Evolutionary conservation across 1,284 basidiomycete genomes (phyloP), one percentile per base, ranked within the genome.

Genomic region (Polyporus tsugae): DNA sequence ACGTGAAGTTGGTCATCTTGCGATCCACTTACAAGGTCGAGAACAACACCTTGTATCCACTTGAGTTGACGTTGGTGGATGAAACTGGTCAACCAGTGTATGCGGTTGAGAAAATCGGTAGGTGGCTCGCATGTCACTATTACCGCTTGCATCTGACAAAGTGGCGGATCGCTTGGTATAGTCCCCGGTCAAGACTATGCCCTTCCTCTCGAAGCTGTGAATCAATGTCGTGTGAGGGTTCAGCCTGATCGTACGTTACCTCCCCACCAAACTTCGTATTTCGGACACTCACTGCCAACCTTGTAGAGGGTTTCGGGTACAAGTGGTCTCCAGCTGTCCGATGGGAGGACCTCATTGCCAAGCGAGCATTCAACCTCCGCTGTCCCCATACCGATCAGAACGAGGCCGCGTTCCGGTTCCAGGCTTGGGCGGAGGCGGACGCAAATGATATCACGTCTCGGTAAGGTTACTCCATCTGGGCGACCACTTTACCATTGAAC

Each of bases 381-480:
- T 99, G 98, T 80, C 90, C 92, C 66, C 95, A 97, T 74, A 86
- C 89, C 55, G 91, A 96, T 75, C 84, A 89, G 1, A 86, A 85
- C 62, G 97, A 99, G 78, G 94, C 96, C 6, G 90, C 96, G 1
- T 99, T 99, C 86, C 91, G 96, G 53, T 96, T 99, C 84, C 97
- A 99, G 78, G 93, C 94, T 15, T 98, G 93, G 86, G 93, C 95
- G 2, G 89, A 95, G 70, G 94, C 90, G 65, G 94, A 98, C 77
- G 79, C 83, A 11, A 87, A 87, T 64, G 93, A 96, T 73, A 82
- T 87, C 6, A 79, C 83, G 38, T 77, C 85, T 19, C 86, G 88
- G 93, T 90, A 72, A 75, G 84, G 75, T 2, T 9, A 1, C 33
- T 11, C 29, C 22, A 29, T 7, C 39, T 41, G 35, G n/a, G 7